A percentile compares a stretch with the other conserved stretches of the same genome.
phyloP scores from a whole-genome alignment of 352 stramenopile genomes.

The Phytophthora foliorum region DNA sequence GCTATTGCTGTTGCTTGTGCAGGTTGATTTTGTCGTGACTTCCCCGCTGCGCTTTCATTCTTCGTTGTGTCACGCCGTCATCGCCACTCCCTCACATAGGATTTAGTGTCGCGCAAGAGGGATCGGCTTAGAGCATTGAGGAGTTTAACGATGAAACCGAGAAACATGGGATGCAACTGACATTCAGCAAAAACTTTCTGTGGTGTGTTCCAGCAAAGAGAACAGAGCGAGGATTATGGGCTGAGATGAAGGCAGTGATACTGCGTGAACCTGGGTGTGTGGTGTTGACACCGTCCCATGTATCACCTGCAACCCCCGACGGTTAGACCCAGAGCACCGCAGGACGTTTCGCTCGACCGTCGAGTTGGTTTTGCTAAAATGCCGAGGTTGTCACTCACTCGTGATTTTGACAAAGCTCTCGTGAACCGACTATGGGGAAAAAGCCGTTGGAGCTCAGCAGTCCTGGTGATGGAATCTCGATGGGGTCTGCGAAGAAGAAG shows the following conservation, averaged over 20 bases:
- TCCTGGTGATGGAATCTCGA: neutral
- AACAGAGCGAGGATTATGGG: neutral
- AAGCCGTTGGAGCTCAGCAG: conserved; percentile 25
- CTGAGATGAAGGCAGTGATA: neutral
- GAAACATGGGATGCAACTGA: conserved; percentile 23
- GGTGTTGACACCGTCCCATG: conserved; percentile 13
- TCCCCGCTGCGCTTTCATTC: conserved; percentile 68
- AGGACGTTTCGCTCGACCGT: conserved; percentile 12
- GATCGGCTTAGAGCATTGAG: neutral
- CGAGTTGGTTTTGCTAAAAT: conserved; percentile 20
- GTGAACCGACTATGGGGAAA: conserved; percentile 28
- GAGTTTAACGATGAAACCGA: conserved; percentile 1
- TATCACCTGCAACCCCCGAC: conserved; percentile 23
- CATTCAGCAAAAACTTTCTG: conserved; percentile 9
- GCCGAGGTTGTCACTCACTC: conserved; percentile 8
- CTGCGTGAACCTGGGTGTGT: neutral
- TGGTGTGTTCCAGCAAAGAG: conserved; percentile 5
- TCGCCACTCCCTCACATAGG: conserved; percentile 33
- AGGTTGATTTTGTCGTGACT: conserved; percentile 79
- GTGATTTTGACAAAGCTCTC: conserved; percentile 5
- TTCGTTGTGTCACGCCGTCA: conserved; percentile 64
- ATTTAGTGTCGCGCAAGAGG: conserved; percentile 5
- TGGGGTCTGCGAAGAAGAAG: conserved; percentile 21
- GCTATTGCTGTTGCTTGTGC: conserved; percentile 9
- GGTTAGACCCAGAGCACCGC: conserved; percentile 6